These are phyloP conservation scores for Fusarium miscanthi DNA, from an alignment of 2,329 filamentous ascomycete species.

Conservation along the genomic window DNA sequence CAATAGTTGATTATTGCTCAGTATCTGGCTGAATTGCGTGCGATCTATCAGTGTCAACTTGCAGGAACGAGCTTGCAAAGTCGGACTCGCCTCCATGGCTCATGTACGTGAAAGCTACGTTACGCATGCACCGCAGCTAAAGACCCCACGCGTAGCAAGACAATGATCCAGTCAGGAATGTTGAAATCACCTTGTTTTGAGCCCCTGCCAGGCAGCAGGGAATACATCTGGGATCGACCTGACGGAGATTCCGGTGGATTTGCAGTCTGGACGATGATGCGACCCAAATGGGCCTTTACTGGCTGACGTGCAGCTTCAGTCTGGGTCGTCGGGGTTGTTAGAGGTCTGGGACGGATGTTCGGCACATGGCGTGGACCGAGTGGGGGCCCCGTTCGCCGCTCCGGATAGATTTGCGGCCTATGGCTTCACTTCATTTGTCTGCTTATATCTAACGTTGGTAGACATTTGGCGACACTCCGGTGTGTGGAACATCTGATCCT, in stretches of 20 bases:
- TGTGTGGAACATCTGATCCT: slow-evolving; percentile 16
- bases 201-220: slow-evolving; percentile 22
- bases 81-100: slow-evolving; percentile 10
- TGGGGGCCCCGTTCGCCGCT: slow-evolving; percentile 34
- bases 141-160: slow-evolving; percentile 27
- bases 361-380: slow-evolving; percentile 43
- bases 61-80: not conserved
- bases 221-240: slow-evolving; percentile 30
- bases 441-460: slow-evolving; percentile 17
- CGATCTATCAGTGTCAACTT: slow-evolving; percentile 12
- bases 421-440: slow-evolving; percentile 16
- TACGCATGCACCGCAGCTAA: slow-evolving; percentile 1
- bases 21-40: slow-evolving; percentile 17
- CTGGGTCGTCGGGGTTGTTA: slow-evolving; percentile 39
- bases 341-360: slow-evolving; percentile 39
- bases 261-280: slow-evolving; percentile 27
- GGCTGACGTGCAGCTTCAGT: slow-evolving; percentile 26
- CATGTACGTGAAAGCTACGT: slow-evolving; percentile 23
- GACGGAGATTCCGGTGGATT: slow-evolving; percentile 19
- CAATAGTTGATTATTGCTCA: slow-evolving; percentile 3
- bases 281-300: slow-evolving; percentile 17
- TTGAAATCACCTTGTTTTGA: slow-evolving; percentile 5
- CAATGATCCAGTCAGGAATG: slow-evolving; percentile 30
- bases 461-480: slow-evolving; percentile 17
- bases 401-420: slow-evolving; percentile 26